phyloP scores from a whole-genome alignment of 306 rosid genomes.

The Elaeagnus macrophylla region DNA sequence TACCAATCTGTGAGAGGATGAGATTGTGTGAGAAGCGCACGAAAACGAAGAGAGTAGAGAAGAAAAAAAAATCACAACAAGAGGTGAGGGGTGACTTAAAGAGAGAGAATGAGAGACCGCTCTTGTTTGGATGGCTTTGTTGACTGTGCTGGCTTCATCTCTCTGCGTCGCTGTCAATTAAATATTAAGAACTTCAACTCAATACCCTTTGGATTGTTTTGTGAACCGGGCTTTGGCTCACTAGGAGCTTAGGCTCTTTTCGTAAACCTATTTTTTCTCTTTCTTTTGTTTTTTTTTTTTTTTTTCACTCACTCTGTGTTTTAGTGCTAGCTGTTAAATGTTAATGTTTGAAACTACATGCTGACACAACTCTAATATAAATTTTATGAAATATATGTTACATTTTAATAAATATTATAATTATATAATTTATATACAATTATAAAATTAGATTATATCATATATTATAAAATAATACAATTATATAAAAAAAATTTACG shows the following conservation, averaged over 20 bases:
- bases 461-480: no score
- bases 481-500: no score
- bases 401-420: no score
- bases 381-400: no score
- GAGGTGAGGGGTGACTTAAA: conserved; percentile 24
- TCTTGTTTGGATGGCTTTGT: conserved; percentile 53
- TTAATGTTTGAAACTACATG: no score
- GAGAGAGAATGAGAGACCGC: conserved; percentile 33
- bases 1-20: conserved; percentile 39
- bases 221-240: conserved; percentile 6
- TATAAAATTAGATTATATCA: no score
- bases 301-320: background rate
- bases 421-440: no score
- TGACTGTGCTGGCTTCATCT: conserved; percentile 31
- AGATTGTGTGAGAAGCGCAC: conserved; percentile 58
- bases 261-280: background rate
- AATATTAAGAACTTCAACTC: conserved; percentile 6
- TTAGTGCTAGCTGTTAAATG: conserved; percentile 1
- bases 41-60: conserved; percentile 31
- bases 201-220: conserved; percentile 36
- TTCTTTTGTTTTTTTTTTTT: background rate
- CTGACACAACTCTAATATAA: no score
- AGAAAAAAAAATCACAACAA: conserved; percentile 40
- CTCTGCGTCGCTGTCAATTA: conserved; percentile 49
- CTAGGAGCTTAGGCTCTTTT: conserved; percentile 1